Evolutionary conservation across 768 basidiomycete genomes (phyloP).

Genomic region (Lyophyllum atratum): DNA sequence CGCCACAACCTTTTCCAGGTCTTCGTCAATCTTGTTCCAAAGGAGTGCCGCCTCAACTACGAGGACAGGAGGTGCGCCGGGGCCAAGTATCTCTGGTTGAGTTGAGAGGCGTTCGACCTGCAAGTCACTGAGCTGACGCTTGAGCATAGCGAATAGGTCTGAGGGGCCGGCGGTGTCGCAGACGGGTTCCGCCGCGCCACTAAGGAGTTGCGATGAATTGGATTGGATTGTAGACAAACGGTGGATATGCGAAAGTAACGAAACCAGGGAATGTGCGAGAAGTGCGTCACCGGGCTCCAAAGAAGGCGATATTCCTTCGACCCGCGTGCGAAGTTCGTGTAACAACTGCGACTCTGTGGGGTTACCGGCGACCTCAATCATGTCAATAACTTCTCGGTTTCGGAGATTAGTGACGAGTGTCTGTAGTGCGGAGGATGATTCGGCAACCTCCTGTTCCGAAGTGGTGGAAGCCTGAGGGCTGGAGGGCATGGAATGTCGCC

Average conservation of each 20-base stretch:
- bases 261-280: conserved; percentile 68
- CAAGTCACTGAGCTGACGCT: conserved; percentile 67
- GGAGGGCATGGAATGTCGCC: conserved; percentile 62
- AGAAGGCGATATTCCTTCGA: conserved; percentile 47
- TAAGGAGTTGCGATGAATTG: conserved; percentile 14
- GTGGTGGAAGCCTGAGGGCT: conserved; percentile 33
- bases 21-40: conserved; percentile 74
- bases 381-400: conserved; percentile 44
- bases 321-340: conserved; percentile 56
- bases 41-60: conserved; percentile 64
- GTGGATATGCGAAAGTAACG: conserved; percentile 68
- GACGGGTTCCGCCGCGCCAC: conserved; percentile 14
- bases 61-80: conserved; percentile 45
- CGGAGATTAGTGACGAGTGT: conserved; percentile 67
- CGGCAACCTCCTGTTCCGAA: conserved; percentile 26
- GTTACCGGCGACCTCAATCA: conserved; percentile 45
- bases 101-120: conserved; percentile 57
- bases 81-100: conserved; percentile 35
- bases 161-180: conserved; percentile 15
- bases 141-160: conserved; percentile 61
- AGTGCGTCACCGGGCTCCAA: conserved; percentile 53
- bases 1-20: conserved; percentile 67
- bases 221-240: conserved; percentile 54
- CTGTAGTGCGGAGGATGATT: conserved; percentile 54
- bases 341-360: conserved; percentile 54